Base-by-base conservation (phyloP, 1,139 yeast genomes). In the Geotrichum siamense region DNA sequence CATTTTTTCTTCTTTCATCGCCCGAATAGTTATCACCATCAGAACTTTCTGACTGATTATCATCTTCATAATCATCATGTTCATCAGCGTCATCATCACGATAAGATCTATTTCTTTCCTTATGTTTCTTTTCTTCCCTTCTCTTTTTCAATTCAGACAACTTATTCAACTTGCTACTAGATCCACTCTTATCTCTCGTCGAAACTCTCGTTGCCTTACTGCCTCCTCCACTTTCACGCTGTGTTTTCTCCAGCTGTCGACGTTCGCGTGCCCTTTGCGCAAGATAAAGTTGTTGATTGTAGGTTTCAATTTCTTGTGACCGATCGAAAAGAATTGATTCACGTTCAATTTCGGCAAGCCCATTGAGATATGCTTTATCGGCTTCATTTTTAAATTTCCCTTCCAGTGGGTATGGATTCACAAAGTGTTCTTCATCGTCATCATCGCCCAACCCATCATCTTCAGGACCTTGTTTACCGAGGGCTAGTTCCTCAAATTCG, bases 321-420 rank as follows among this genome's bases (percentile, higher is more conserved):
- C 99, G 84, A 49, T 91, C 97, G 56, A 85, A 93, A 49, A 91
- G 74, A 48, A 86, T 76, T 55, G 84, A 80, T 68, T 91, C 98
- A 58, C 97, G 79, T 57, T 83, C 83, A 61, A 91, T 77, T 70
- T 93, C 98, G 48, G 91, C 94, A 79, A 91, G 74, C 1, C 73
- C 71, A 57, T 81, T 79, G 52, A 91, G 58, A 53, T 69, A 60
- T 4, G 68, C 78, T 49, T 86, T 73, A 63, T 93, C 99, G 6
- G 69, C 72, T 48, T 80, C 95, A 62, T 87, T 83, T 57, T 79
- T 83, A 68, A 80, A 91, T 58, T 86, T 86, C 13, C 95, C 95
- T 60, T 87, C 96, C 47, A 91, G 66, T 2, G 98, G 98, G 61
- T 89, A 91, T 5, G 97, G 98, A 53, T 82, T 74, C 43, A 68